A percentile compares a stretch with the other conserved stretches of the same genome.
These are phyloP conservation scores for Trypanosoma avium DNA, from an alignment of 208 protist species.

Conservation along the genomic window DNA sequence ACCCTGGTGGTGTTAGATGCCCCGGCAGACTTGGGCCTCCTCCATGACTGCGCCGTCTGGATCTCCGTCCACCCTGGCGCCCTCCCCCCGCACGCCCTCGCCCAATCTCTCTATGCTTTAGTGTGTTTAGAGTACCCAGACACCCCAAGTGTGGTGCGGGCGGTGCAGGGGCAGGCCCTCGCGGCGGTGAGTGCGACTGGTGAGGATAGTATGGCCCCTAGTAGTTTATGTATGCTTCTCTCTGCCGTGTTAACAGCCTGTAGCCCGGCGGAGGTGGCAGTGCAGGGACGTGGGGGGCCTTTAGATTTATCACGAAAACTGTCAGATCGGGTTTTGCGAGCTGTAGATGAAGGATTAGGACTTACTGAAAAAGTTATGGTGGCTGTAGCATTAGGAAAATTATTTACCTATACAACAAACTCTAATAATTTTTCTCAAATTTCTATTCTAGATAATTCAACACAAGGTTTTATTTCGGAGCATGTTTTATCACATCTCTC, in stretches of 20 bases:
- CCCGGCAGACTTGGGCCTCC: constrained; percentile 18
- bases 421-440: too few relatives aligned
- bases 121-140: constrained; percentile 27
- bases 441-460: too few relatives aligned
- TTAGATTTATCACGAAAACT: constrained; percentile 19
- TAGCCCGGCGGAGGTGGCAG: neutral
- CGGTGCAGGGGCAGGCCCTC: constrained; percentile 17
- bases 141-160: constrained; percentile 13
- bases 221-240: constrained; percentile 28
- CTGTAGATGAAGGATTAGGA: constrained; percentile 17
- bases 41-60: constrained; percentile 54
- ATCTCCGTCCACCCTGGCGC: constrained; percentile 29
- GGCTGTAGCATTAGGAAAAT: constrained; percentile 24
- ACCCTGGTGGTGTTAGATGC: constrained; percentile 39
- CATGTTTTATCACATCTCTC: constrained; percentile 16
- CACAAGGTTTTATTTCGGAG: constrained; percentile 8
- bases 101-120: constrained; percentile 31
- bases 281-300: neutral
- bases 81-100: constrained; percentile 20
- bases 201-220: constrained; percentile 17
- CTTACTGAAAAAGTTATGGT: constrained; percentile 30
- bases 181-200: too few relatives aligned
- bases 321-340: constrained; percentile 9
- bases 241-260: constrained; percentile 16
- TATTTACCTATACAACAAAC: neutral